Evolutionary conservation across 371 early-diverging fungal genomes (phyloP), one percentile per base, ranked within the genome.

Genomic region (Coemansia sp.): DNA sequence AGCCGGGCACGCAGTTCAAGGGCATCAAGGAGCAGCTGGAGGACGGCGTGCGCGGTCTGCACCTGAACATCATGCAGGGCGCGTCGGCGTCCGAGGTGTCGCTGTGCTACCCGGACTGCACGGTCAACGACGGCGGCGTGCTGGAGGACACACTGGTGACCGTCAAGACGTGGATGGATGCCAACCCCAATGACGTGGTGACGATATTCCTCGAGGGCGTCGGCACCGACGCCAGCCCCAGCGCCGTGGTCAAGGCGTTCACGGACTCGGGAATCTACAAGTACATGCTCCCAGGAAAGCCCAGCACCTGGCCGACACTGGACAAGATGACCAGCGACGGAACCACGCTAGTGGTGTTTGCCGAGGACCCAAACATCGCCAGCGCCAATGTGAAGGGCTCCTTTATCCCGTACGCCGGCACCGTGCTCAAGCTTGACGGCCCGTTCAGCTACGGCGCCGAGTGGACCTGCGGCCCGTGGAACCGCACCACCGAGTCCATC

Each of bases 331-430:
- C 70, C 36, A 59, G 42, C 20, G 54, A 34, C 20, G 67, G 62
- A n/a, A 76, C 67, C 1, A 59, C 63, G 30, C 61, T 76, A 32
- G 76, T 76, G n/a, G 76, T 76, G 38, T 76, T 76, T 70, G 58
- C 59, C 32, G 76, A 76, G 57, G 62, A 65, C 41, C 34, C 59
- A n/a, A 48, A 41, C 32, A 58, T 74, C 8, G 62, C 60, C 14
- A 62, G 55, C n/a, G 74, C 62, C 16, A 65, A 65, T 30, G 8
- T 62, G 20, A 43, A 65, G 56, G 68, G 64, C 40, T 65, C 65
- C 62, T 63, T 74, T 52, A 68, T 74, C 31, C 58, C 70, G 4
- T 69, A 65, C 34, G 39, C 10, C 2, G 57, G 49, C 9, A 62
- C 30, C 3, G 67, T 74, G 32, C 63, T 74, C 41, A 57, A 55